Base-by-base conservation (phyloP, 75 land plant species). In the Cryptomeria japonica region DNA sequence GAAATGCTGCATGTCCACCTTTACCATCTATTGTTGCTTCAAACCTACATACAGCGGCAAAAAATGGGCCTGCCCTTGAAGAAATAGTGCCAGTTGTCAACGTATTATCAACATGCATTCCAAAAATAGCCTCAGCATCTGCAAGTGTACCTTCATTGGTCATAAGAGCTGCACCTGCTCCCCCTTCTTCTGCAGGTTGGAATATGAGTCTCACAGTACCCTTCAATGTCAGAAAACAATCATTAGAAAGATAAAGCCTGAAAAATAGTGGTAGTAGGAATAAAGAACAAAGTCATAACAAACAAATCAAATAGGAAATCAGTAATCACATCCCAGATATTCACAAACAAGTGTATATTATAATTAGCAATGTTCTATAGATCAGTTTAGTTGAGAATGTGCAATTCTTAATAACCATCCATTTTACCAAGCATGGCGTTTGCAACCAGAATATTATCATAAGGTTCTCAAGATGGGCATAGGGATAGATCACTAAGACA, bases 201-300 rank as follows among this genome's bases (percentile, higher is more conserved):
- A 96, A 96, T 9, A 96, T 91, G 51, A 96, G 94, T 80, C 92
- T 94, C 64, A 96, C 95, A n/a, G 98, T 96, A 14, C 98, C 98
- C 97, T 96, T 88, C 77, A 75, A 75, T 75, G 37, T 75, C 9
- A 75, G 37, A 34, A 4, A 13, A 75, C 37, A 32, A 75, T 38
- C 77, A 75, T 32, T 7, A 64, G n/a, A 13, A 34, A 75, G 37
- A 75, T 75, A 3, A 75, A 34, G 70, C 70, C 77, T 75, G 5
- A 75, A 9, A 75, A 34, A 13, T 38, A 75, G 77, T 2, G 13
- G 0, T 31, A 34, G 38, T 25, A 64, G 70, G 31, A 64, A 25
- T 25, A 22, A 64, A 64, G 31, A 64, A 25, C 10, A 28, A 64
- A 64, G 7, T 64, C 70, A 6, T 64, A 64, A 64, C 70, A 64